Evolutionary conservation across 2,329 filamentous ascomycete species (phyloP).

Genomic region (Neonectria neomacrospora): DNA sequence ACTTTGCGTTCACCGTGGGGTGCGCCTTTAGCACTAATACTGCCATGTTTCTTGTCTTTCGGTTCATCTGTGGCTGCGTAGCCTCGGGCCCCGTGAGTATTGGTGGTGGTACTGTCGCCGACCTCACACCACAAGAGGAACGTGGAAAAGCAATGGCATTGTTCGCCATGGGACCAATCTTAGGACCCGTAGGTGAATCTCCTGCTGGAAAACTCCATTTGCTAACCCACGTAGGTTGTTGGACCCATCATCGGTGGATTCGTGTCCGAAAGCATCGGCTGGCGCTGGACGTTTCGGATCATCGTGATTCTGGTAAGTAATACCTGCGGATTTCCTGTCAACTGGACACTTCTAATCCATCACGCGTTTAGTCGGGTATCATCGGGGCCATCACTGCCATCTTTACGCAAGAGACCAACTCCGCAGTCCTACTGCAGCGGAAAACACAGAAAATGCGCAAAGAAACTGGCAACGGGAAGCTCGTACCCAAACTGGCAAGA

Average conservation of each 20-base stretch:
- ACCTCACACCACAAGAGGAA: conserved; percentile 25
- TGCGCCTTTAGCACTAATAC: conserved; percentile 30
- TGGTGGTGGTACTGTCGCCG: conserved; percentile 34
- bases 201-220: neutral
- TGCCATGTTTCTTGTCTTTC: conserved; percentile 33
- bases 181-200: conserved; percentile 58
- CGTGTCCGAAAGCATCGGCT: conserved; percentile 57
- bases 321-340: neutral
- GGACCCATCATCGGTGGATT: conserved; percentile 56
- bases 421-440: conserved; percentile 14
- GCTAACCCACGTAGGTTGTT: conserved; percentile 23
- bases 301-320: conserved; percentile 53
- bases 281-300: conserved; percentile 63
- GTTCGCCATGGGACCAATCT: conserved; percentile 70
- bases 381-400: conserved; percentile 9
- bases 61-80: conserved; percentile 32
- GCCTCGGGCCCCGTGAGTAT: conserved; percentile 34
- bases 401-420: conserved; percentile 47
- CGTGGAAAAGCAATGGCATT: conserved; percentile 71
- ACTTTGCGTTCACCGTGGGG: conserved; percentile 24
- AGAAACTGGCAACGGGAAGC: conserved; percentile 30
- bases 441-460: conserved; percentile 24
- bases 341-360: neutral
- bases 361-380: neutral
- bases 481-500: conserved; percentile 23